Conservation (phyloP, 441 rosid genomes). For the Populus trichocarpa region DNA sequence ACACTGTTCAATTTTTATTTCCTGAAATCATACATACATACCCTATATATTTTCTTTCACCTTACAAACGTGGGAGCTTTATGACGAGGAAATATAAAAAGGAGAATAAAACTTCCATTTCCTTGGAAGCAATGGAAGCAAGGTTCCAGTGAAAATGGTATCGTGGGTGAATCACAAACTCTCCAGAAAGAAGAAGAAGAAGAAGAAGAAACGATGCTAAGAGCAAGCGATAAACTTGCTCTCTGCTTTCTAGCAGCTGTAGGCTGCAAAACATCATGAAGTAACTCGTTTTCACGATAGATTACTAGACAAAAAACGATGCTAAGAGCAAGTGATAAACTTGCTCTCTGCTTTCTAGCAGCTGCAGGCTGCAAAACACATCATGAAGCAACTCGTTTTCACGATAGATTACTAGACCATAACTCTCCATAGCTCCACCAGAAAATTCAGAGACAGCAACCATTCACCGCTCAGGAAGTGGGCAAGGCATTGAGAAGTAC, state of each 20-base stretch:
- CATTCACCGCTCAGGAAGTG: conserved; percentile 42
- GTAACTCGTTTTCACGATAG: conserved; percentile 27
- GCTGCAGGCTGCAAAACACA: conserved; percentile 33
- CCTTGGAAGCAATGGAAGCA: too few species aligned
- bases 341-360: conserved; percentile 26
- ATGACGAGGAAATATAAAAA: too few species aligned
- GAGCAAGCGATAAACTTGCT: neutral
- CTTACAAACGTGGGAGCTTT: too few species aligned
- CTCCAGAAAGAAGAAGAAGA: neutral
- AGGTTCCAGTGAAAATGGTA: too few species aligned
- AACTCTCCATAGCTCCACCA: conserved; percentile 44
- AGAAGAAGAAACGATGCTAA: neutral
- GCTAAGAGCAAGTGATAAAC: neutral
- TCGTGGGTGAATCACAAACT: conserved; percentile 18
- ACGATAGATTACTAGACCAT: conserved; percentile 34
- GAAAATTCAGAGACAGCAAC: conserved; percentile 37
- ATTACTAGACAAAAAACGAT: neutral
- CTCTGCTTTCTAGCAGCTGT: conserved; percentile 30
- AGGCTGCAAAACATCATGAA: conserved; percentile 27
- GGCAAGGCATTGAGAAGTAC: conserved; percentile 29
- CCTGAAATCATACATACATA: too few species aligned
- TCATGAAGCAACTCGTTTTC: conserved; percentile 28
- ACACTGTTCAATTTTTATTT: too few species aligned
- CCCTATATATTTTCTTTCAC: too few species aligned
- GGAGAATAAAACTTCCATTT: too few species aligned